Percentiles rank a stretch among this genome's conserved stretches.
Evolutionary conservation across 108 stramenopile species (phyloP).

Genomic region (Epipyxis sp.): DNA sequence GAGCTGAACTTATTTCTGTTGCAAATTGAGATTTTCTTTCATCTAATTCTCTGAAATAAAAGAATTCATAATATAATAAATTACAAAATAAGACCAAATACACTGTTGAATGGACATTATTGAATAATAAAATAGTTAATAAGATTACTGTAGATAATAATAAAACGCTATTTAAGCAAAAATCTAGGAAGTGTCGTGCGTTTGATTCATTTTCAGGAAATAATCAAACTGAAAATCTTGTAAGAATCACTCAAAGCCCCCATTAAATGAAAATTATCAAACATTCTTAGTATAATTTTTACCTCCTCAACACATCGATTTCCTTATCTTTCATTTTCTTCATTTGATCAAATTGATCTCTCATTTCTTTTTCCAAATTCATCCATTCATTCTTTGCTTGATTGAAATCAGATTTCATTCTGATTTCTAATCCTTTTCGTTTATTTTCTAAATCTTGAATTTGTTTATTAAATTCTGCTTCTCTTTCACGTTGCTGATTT

Average conservation of each 20-base stretch:
- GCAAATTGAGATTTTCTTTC: conserved; percentile 14
- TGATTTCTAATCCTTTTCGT: background rate
- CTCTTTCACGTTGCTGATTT: background rate
- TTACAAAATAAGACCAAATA: too few species aligned
- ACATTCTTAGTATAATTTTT: too few species aligned
- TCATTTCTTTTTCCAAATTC: background rate
- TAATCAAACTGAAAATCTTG: too few species aligned
- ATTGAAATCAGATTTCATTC: conserved; percentile 22
- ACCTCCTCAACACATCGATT: conserved; percentile 2
- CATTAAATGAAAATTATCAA: too few species aligned
- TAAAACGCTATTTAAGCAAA: too few species aligned
- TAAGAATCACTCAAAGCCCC: too few species aligned
- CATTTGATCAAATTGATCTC: background rate
- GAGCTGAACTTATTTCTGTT: background rate
- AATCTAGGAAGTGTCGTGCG: too few species aligned
- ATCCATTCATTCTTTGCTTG: background rate
- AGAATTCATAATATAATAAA: too few species aligned
- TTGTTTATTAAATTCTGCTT: background rate
- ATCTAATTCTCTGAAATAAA: conserved; percentile 20
- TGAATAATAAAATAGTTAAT: too few species aligned
- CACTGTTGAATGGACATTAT: too few species aligned
- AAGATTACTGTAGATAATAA: too few species aligned
- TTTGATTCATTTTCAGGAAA: too few species aligned
- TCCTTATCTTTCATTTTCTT: background rate
- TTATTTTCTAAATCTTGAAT: background rate